phyloP scores from a whole-genome alignment of 495 filamentous ascomycete genomes.

The Penicillium cosmopolitanum region DNA sequence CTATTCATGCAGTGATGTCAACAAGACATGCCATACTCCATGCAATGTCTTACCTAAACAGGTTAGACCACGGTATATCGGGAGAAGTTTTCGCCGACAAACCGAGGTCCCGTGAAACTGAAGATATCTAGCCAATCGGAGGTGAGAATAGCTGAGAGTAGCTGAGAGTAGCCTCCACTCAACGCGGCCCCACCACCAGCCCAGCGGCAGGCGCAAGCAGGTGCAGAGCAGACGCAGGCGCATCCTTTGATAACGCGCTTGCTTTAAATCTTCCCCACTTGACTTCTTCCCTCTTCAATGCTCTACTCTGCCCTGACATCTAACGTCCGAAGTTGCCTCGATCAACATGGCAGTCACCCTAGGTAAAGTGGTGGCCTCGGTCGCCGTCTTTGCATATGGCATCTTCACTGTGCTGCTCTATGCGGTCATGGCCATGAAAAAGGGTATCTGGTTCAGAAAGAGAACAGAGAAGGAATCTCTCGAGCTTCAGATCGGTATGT shows the following conservation, averaged over 20 bases:
- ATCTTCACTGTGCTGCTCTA: constrained; percentile 39
- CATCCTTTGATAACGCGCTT: background rate
- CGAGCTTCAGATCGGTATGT: constrained; percentile 46
- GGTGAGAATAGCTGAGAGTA: background rate
- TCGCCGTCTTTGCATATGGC: constrained; percentile 38
- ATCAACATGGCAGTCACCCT: constrained; percentile 30
- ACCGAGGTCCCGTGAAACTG: background rate
- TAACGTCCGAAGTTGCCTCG: background rate
- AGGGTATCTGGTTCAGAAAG: constrained; percentile 39
- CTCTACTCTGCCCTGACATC: background rate
- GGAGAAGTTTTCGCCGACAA: background rate
- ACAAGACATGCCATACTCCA: background rate
- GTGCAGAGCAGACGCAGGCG: background rate
- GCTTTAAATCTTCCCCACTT: background rate
- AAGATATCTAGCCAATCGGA: background rate
- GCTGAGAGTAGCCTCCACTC: background rate
- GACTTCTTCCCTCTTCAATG: background rate
- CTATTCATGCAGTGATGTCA: too few species aligned
- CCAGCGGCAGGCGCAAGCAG: background rate
- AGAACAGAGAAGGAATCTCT: constrained; percentile 40
- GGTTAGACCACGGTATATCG: background rate
- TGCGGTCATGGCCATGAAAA: constrained; percentile 21
- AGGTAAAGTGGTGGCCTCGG: constrained; percentile 18
- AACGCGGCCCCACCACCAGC: background rate
- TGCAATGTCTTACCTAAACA: background rate